Conservation (phyloP, 257 asterid species). For the Solanum chiquidenum region DNA sequence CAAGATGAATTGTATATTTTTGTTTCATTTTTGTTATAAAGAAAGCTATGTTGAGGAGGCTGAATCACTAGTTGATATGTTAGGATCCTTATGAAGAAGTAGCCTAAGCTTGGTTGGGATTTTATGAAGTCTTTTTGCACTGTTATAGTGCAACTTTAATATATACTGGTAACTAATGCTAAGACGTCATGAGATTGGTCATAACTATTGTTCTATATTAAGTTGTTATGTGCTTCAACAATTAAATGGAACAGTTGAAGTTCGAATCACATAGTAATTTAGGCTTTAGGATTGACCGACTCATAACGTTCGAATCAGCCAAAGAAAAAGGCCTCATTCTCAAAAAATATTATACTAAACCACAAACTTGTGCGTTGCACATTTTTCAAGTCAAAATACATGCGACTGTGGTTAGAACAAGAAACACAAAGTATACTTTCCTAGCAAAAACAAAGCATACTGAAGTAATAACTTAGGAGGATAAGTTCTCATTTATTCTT, state of each 20-base stretch:
- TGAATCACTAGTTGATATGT: not conserved
- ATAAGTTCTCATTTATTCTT: not conserved
- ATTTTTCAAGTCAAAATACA: not conserved
- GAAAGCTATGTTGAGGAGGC: not conserved
- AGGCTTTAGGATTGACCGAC: not conserved
- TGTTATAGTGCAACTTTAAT: not conserved
- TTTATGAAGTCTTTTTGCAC: not conserved
- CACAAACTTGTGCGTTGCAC: not conserved
- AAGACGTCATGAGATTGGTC: not conserved
- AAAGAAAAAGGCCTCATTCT: not conserved
- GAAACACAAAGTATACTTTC: not conserved
- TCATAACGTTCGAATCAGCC: not conserved
- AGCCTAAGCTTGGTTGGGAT: not conserved
- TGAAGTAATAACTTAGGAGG: not conserved
- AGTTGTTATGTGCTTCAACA: not conserved
- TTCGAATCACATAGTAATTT: not conserved
- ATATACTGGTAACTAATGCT: not conserved
- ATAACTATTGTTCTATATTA: not conserved
- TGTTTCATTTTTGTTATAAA: not conserved
- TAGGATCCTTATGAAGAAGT: not conserved
- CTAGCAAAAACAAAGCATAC: not conserved
- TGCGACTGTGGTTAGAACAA: not conserved
- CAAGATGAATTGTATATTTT: not conserved
- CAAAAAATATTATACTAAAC: not conserved
- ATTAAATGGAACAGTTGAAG: not conserved